Evolutionary conservation across 768 basidiomycete genomes (phyloP).

Genomic region (Leccinum uliginosum): DNA sequence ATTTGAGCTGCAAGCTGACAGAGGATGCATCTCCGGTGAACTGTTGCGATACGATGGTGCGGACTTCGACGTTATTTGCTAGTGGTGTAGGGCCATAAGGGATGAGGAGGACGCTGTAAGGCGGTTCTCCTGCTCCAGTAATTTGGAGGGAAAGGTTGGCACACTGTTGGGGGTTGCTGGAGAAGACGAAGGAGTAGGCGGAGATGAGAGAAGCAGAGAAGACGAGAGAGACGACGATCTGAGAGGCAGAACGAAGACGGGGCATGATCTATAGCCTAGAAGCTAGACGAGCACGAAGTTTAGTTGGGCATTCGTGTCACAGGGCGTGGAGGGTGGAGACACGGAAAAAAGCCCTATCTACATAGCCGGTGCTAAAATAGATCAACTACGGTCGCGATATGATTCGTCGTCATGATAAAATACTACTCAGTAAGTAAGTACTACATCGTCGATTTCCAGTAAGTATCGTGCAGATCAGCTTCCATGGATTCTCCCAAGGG

Average conservation of each 20-base stretch:
- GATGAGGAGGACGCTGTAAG: conserved; percentile 63
- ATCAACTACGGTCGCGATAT: not conserved
- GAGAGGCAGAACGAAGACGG: not conserved
- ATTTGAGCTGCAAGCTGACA: conserved; percentile 55
- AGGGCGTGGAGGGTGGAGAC: not conserved
- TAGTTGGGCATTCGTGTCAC: conserved; percentile 10
- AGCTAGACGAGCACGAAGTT: conserved; percentile 1
- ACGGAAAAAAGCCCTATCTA: not conserved
- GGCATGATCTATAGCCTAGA: conserved; percentile 11
- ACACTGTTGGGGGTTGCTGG: conserved; percentile 59
- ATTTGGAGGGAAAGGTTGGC: conserved; percentile 55
- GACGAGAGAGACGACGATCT: conserved; percentile 9
- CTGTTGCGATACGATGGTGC: conserved; percentile 51
- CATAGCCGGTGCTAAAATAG: conserved; percentile 11
- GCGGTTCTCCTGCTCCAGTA: conserved; percentile 58
- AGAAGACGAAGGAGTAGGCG: conserved; percentile 42
- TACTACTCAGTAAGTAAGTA: not conserved
- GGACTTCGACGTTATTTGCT: conserved; percentile 56
- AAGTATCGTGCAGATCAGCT: conserved; percentile 6
- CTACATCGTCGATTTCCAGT: not conserved
- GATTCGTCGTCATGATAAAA: not conserved
- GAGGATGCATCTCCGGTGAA: conserved; percentile 42
- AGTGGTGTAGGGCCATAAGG: conserved; percentile 65
- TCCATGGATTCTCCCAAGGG: not conserved
- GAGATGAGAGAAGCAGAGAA: conserved; percentile 28